Conservation (phyloP, 1,284 basidiomycete genomes). For the Pulveroboletus sp. region DNA sequence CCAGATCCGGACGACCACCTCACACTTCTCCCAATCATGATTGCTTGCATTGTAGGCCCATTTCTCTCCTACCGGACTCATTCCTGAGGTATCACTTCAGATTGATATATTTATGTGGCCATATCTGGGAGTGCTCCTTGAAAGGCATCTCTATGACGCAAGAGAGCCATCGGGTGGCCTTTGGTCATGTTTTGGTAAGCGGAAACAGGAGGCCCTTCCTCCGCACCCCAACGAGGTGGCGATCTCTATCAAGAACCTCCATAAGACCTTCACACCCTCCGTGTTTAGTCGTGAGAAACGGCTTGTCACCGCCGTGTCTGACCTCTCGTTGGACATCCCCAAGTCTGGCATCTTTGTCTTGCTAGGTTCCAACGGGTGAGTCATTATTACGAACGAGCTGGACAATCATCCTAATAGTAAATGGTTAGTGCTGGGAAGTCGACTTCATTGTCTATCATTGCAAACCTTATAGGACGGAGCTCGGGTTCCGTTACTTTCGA, state of each 20-base stretch:
- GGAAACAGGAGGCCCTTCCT: conserved; percentile 17
- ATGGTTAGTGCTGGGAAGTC: conserved; percentile 73
- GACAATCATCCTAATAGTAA: conserved; percentile 6
- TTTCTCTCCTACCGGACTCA: not conserved
- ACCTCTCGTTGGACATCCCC: conserved; percentile 67
- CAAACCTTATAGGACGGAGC: conserved; percentile 58
- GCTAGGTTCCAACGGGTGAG: conserved; percentile 71
- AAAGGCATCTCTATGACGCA: conserved; percentile 64
- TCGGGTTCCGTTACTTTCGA: conserved; percentile 65
- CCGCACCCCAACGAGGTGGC: conserved; percentile 47
- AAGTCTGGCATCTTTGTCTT: conserved; percentile 74
- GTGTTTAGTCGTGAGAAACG: conserved; percentile 42
- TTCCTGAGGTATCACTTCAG: conserved; percentile 36
- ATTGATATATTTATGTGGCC: conserved; percentile 75
- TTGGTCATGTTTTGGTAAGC: conserved; percentile 33
- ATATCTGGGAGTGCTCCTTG: conserved; percentile 57
- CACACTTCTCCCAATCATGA: conserved; percentile 58
- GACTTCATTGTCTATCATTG: conserved; percentile 68
- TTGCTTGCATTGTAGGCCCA: conserved; percentile 59
- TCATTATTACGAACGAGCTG: conserved; percentile 1
- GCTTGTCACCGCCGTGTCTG: conserved; percentile 58
- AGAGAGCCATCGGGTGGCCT: conserved; percentile 40
- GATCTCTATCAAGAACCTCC: conserved; percentile 60
- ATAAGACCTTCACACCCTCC: conserved; percentile 56
- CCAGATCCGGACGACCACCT: conserved; percentile 62